Evolutionary conservation across 805 yeast genomes (phyloP).

Genomic region (Yamadazyma takamatsuzukensis): DNA sequence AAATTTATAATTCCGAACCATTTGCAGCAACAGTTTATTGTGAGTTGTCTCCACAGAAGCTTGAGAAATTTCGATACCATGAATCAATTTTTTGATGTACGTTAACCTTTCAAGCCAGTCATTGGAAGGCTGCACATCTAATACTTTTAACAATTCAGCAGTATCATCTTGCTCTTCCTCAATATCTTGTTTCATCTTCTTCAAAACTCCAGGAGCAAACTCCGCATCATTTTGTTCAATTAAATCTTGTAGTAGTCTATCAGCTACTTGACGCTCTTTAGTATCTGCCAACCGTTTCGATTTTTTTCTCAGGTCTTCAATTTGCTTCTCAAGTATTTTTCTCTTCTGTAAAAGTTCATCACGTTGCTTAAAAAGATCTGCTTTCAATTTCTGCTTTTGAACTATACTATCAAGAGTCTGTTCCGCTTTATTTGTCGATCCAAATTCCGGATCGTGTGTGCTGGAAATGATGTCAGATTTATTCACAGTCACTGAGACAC

Average conservation of each 20-base stretch:
- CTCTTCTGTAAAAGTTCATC: slow-evolving; percentile 18
- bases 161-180: slow-evolving; percentile 15
- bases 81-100: slow-evolving; percentile 23
- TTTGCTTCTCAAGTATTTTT: slow-evolving; percentile 10
- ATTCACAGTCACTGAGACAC: no score
- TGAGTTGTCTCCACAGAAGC: slow-evolving; percentile 12
- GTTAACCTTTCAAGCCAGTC: slow-evolving; percentile 27
- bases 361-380: slow-evolving; percentile 12
- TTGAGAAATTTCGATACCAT: slow-evolving; percentile 15
- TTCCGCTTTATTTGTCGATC: no score
- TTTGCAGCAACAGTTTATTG: no score
- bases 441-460: no score
- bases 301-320: slow-evolving; percentile 14
- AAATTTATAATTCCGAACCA: no score
- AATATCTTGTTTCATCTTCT: slow-evolving; percentile 2
- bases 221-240: slow-evolving; percentile 18
- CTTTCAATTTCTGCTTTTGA: slow-evolving; percentile 14
- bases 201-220: slow-evolving; percentile 5
- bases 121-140: slow-evolving; percentile 33
- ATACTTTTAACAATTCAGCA: slow-evolving; percentile 16
- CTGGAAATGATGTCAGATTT: no score
- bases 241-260: slow-evolving; percentile 16
- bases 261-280: slow-evolving; percentile 9
- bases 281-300: slow-evolving; percentile 10
- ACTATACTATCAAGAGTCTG: no score